Percentiles rank a stretch among this genome's conserved stretches.
phyloP scores from a whole-genome alignment of 371 early-diverging fungal genomes.

The Mortierella sp. region DNA sequence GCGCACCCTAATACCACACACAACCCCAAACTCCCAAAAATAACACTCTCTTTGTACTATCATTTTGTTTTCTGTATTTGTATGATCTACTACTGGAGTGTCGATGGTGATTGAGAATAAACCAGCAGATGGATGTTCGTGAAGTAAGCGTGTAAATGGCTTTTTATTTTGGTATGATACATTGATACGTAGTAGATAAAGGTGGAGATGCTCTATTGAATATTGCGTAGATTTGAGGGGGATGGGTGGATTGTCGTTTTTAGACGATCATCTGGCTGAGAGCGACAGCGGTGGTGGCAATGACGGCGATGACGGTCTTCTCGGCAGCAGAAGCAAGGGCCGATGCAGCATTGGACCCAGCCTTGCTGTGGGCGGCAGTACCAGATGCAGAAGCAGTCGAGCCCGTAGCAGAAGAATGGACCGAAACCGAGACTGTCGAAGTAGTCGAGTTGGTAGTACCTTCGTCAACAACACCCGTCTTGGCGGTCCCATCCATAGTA shows the following conservation, averaged over 20 bases:
- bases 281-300: conserved; percentile 8
- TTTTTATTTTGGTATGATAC: too few relatives aligned
- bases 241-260: background rate
- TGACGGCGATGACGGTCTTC: background rate
- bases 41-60: background rate
- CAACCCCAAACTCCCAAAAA: background rate
- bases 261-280: conserved; percentile 22
- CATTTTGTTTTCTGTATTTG: background rate
- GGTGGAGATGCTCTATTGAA: too few relatives aligned
- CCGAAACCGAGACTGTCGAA: too few relatives aligned
- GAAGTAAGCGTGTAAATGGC: too few relatives aligned
- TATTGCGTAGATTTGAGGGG: too few relatives aligned
- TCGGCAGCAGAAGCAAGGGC: background rate
- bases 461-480: conserved; percentile 16
- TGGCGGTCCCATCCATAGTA: conserved; percentile 34
- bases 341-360: background rate
- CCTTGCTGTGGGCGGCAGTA: background rate
- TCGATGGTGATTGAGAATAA: too few relatives aligned
- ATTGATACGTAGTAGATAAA: too few relatives aligned
- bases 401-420: background rate
- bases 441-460: background rate
- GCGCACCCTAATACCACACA: background rate
- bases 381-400: background rate
- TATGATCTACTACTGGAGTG: too few relatives aligned
- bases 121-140: too few relatives aligned